Base-by-base conservation (phyloP, 306 rosid genomes). In the Crataegus laevigata region DNA sequence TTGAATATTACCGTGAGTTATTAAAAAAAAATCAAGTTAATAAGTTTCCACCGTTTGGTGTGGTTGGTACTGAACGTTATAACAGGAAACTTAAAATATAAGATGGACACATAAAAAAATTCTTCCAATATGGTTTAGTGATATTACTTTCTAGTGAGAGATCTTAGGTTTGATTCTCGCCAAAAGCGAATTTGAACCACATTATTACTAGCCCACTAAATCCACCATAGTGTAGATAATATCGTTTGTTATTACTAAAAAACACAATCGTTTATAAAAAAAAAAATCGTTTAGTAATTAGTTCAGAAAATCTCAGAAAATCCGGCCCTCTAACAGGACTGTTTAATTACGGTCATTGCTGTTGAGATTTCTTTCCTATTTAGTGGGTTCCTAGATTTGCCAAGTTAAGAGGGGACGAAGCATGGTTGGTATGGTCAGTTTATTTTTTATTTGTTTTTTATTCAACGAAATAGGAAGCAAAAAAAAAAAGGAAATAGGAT, bases 141-240 rank as follows among this genome's bases (percentile, higher is more conserved):
- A 0, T 34, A 7, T 34, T 34, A 0, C 9, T 34, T 0, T 34
- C n/a, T n/a, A 1, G 9, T 34, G 2, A 7, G 9, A 34, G 2
- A 2, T 34, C 40, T 34, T 34, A 34, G 2, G 8, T 34, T 34
- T 0, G 2, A 34, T 34, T 34, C 0, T 34, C 2, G 2, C 10
- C 2, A 34, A 1, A 34, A 34, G 9, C 10, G 36, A 34, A 1
- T 34, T 34, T 34, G 10, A 34, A 34, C 40, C 0, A 34, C 9
- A 34, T 7, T 34, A 34, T 34, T 26, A 1, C 8, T 34, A 34
- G 8, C 38, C 1, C 2, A 34, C 9, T 34, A 34, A 34, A 34
- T 1, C 1, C 2, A 34, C 0, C 9, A 0, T 7, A 0, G 40
- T 7, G 10, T 34, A 34, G 2, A 34, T 34, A 34, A 34, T 34